Conservation (phyloP, 495 filamentous ascomycete genomes). For the Bacidia gigantensis region DNA sequence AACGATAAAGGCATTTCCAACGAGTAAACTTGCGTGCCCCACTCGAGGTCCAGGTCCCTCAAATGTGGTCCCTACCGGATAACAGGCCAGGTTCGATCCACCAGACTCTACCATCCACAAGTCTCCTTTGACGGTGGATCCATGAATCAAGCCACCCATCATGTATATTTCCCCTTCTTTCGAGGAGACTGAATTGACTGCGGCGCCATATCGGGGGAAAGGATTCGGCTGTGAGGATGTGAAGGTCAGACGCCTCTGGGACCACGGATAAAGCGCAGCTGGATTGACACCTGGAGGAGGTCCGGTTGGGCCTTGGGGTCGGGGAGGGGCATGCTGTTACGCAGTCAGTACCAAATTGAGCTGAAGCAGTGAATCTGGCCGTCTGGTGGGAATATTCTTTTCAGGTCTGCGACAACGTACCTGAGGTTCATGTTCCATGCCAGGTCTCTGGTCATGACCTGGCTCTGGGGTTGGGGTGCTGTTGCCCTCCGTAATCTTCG, state of each 20-base stretch:
- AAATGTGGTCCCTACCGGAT: constrained; percentile 77
- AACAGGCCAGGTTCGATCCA: constrained; percentile 68
- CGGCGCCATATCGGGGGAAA: constrained; percentile 94
- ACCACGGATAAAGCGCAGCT: constrained; percentile 84
- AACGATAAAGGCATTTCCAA: constrained; percentile 98
- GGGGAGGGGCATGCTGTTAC: constrained; percentile 17
- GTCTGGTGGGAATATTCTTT: background rate
- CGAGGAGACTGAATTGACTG: constrained; percentile 80
- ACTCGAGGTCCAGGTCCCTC: constrained; percentile 94
- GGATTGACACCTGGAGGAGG: constrained; percentile 30
- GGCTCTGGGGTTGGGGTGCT: constrained; percentile 39
- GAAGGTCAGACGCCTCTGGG: constrained; percentile 75
- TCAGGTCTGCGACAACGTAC: constrained; percentile 21
- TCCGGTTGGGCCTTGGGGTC: constrained; percentile 20
- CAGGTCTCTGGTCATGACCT: constrained; percentile 31
- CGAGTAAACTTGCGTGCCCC: constrained; percentile 84
- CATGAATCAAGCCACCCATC: constrained; percentile 93
- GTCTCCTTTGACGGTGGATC: constrained; percentile 89
- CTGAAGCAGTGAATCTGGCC: background rate
- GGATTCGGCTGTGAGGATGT: constrained; percentile 70
- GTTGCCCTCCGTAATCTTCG: constrained; percentile 42
- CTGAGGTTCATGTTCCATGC: constrained; percentile 38
- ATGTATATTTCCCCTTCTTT: constrained; percentile 97
- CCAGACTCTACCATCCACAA: constrained; percentile 95
- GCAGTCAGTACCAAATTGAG: background rate